Evolutionary conservation across 305 asterid genomes (phyloP).

Genomic region (Coffea humblotiana): DNA sequence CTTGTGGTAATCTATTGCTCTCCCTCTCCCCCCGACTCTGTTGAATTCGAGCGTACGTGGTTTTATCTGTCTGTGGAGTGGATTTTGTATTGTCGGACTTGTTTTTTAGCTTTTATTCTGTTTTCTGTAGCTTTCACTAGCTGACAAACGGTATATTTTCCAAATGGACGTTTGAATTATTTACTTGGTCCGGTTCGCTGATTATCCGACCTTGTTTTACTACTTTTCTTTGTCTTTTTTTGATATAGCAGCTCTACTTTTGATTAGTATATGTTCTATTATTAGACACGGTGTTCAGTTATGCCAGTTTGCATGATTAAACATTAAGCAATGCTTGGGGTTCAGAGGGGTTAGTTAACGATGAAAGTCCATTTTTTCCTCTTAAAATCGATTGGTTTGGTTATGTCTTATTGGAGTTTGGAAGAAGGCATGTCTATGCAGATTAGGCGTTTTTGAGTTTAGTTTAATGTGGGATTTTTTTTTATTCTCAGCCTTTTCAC

Average conservation of each 20-base stretch:
- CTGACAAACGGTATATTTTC: slow-evolving; percentile 4
- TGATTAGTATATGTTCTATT: not conserved
- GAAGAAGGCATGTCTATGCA: too few relatives aligned
- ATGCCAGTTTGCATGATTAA: too few relatives aligned
- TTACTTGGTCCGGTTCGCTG: not conserved
- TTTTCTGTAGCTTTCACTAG: slow-evolving; percentile 1
- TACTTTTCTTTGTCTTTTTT: not conserved
- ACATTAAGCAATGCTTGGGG: too few relatives aligned
- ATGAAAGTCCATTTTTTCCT: too few relatives aligned
- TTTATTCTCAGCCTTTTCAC: not conserved
- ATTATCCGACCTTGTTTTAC: not conserved
- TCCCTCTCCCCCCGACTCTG: not conserved
- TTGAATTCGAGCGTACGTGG: not conserved
- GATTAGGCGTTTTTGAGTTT: too few relatives aligned
- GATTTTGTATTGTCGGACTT: not conserved
- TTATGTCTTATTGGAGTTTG: too few relatives aligned
- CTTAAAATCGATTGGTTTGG: too few relatives aligned
- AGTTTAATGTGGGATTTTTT: not conserved
- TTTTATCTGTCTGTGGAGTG: not conserved
- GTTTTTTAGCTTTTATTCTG: not conserved
- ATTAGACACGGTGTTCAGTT: not conserved
- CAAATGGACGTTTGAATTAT: not conserved
- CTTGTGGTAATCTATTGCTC: slow-evolving; percentile 16
- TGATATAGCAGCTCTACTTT: not conserved
- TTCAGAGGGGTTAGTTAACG: too few relatives aligned